Evolutionary conservation across 1,284 basidiomycete species (phyloP), one percentile per base, ranked within the genome.

Genomic region (Phlebopus sp.): DNA sequence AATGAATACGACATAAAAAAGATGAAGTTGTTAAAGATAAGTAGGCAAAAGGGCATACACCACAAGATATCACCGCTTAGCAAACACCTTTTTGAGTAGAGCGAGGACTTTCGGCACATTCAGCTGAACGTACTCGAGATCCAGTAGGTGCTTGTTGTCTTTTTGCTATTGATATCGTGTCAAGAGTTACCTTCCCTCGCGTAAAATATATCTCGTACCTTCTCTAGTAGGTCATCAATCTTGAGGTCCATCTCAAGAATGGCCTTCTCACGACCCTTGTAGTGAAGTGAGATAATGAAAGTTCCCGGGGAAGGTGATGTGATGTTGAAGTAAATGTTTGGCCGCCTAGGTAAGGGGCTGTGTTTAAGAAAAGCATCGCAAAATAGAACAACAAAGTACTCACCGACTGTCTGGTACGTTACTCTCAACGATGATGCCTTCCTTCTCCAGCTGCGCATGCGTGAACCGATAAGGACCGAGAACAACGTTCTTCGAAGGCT

Each of bases 241-340:
- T 98, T 99, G 52, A 99, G 79, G 71, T 99, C 97, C 95, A 99
- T 99, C 78, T 99, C 97, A 39, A 99, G 78, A 59, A 99, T 98
- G 15, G 97, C 94, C 75, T 97, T 97, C 63, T 98, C 95, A n/a
- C 97, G 82, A 31, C 95, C 95, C 71, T 97, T 97, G 77, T 98
- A 99, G 71, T 98, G 95, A 45, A 99, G 75, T 7, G 96, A 95
- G 57, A 99, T 99, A 67, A 99, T 93, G 69, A 98, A 99, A 9
- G 97, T 97, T 36, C 97, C 97, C 0, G 97, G 97, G 6, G 92
- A 92, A 1, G 97, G 97, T 21, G 95, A 97, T 19, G 89, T 92
- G 68, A 99, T 93, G 66, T 96, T 97, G 82, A 99, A 99, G 73
- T 93, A 99, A 60, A 98, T 98, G 69, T 97, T 96, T 37, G 93